phyloP scores from a whole-genome alignment of 2,329 filamentous ascomycete species.

The Diplodia sapinea region DNA sequence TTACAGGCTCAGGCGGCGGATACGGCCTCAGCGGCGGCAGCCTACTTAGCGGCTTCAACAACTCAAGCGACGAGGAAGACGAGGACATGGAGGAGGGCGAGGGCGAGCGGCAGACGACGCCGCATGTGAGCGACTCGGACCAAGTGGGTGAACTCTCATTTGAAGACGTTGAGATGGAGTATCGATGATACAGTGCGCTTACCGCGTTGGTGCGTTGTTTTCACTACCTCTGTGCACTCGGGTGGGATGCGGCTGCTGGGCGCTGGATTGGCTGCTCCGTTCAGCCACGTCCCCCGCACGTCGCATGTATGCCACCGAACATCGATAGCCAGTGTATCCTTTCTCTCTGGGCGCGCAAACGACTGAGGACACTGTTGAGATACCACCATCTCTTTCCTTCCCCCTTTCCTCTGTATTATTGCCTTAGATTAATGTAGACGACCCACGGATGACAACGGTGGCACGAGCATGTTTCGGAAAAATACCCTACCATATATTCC shows the following conservation, averaged over 20 bases:
- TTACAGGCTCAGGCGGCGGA: conserved; percentile 62
- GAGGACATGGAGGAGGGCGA: conserved; percentile 89
- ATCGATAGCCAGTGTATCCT: conserved; percentile 25
- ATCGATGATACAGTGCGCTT: conserved; percentile 53
- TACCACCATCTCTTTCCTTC: conserved; percentile 22
- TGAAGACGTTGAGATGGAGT: conserved; percentile 66
- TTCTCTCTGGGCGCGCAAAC: conserved; percentile 20
- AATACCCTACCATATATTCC: conserved; percentile 29
- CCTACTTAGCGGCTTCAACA: conserved; percentile 87
- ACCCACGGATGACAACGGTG: conserved; percentile 14
- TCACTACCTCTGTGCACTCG: conserved; percentile 22
- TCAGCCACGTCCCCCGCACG: conserved; percentile 1
- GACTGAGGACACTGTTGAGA: conserved; percentile 28
- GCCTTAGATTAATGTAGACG: conserved; percentile 31
- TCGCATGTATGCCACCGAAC: conserved; percentile 30
- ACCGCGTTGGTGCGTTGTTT: conserved; percentile 30
- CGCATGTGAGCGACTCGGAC: conserved; percentile 61
- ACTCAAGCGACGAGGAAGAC: conserved; percentile 94
- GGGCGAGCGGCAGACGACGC: conserved; percentile 63
- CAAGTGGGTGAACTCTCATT: conserved; percentile 71
- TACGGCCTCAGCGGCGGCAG: conserved; percentile 77
- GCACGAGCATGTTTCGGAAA: conserved; percentile 18
- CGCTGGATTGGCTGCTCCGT: neutral
- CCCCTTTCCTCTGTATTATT: conserved; percentile 32
- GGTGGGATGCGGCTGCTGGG: conserved; percentile 5